Conservation (phyloP, 441 rosid genomes). For the Biscutella laevigata region DNA sequence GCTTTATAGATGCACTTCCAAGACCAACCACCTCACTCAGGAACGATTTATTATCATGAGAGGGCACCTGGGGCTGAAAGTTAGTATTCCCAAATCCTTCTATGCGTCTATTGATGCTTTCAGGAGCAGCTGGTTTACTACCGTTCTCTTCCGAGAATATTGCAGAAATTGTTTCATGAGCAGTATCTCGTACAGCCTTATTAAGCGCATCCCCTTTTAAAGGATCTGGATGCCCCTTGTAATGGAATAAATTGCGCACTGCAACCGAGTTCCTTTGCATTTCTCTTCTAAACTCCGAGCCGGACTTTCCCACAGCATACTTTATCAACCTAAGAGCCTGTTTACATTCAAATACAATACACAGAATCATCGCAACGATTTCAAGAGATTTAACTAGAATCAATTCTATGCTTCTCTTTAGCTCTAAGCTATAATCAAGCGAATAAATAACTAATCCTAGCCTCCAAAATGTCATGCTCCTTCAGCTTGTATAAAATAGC, state of each 20-base stretch:
- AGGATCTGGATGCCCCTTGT: constrained; percentile 79
- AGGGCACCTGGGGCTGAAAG: constrained; percentile 55
- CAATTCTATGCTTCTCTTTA: background rate
- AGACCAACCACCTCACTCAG: constrained; percentile 88
- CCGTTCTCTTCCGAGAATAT: constrained; percentile 72
- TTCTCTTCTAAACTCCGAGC: constrained; percentile 84
- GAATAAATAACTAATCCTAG: background rate
- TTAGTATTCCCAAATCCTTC: constrained; percentile 93
- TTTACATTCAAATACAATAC: constrained; percentile 11
- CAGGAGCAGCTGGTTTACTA: constrained; percentile 51
- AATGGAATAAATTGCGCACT: constrained; percentile 75
- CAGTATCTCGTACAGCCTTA: constrained; percentile 89
- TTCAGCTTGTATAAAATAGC: background rate
- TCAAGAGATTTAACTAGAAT: background rate
- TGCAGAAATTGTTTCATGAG: constrained; percentile 82
- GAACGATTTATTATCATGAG: constrained; percentile 84
- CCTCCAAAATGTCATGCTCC: background rate
- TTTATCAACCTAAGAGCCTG: constrained; percentile 92
- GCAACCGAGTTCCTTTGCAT: constrained; percentile 94
- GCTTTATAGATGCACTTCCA: constrained; percentile 93
- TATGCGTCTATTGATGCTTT: constrained; percentile 58
- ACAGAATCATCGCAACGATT: constrained; percentile 16
- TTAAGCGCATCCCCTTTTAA: constrained; percentile 92
- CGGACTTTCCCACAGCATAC: constrained; percentile 84
- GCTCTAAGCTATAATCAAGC: background rate